Base-by-base conservation (phyloP, 106 monocot species). In the Hemerocallis citrina region DNA sequence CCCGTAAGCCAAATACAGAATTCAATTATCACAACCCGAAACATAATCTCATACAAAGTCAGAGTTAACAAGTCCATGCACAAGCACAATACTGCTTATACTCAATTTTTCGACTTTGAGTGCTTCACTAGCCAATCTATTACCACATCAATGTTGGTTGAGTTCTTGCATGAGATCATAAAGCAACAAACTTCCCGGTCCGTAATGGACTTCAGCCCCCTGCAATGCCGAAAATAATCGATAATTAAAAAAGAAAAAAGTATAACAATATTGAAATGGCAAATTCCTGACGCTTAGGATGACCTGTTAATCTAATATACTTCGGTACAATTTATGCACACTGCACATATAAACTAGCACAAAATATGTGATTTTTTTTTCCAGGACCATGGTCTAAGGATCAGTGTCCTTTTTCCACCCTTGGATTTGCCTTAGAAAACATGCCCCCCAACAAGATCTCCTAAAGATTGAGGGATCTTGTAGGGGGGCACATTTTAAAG, bases 71-170 rank as follows among this genome's bases (percentile, higher is more conserved):
- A n/a, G n/a, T n/a, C n/a, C n/a, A n/a, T n/a, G n/a, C n/a, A n/a
- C n/a, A n/a, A n/a, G n/a, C n/a, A n/a, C n/a, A n/a, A n/a, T n/a
- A n/a, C n/a, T n/a, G n/a, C n/a, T n/a, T n/a, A n/a, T n/a, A n/a
- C 37, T 89, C 63, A 89, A 45, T 74, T 94, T 43, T 85, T 86
- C 7, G 79, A 81, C 56, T 86, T 95, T 5, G 95, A 86, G 74
- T 95, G 83, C 77, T 95, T 95, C 69, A 95, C 83, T 24, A 95
- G 90, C 95, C 95, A 95, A 72, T 90, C 83, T 19, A 95, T 90
- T 5, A 95, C 95, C 15, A 72, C 57, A 33, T 89, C 86, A 3
- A 95, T 95, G 66, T 95, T 95, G 45, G 86, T 86, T 2, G 90
- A 78, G 72, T 89, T 86, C 74, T 90, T 95, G 86, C 95, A 95